Evolutionary conservation across 768 basidiomycete species (phyloP).

Genomic region (Hortiboletus campestris): DNA sequence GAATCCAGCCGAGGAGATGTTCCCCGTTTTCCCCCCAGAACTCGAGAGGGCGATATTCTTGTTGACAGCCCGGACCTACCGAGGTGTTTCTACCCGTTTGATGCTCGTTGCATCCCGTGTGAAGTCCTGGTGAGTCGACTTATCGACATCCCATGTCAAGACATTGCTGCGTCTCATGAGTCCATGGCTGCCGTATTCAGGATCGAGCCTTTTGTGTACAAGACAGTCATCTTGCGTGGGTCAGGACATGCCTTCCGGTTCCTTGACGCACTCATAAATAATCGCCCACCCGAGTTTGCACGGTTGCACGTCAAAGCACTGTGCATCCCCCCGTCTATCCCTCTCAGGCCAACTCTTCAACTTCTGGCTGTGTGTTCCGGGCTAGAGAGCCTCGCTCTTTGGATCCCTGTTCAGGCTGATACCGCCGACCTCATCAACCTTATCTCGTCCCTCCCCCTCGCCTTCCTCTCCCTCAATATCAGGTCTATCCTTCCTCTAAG

Average conservation of each 20-base stretch:
- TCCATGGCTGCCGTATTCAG: not conserved
- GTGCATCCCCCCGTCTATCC: conserved; percentile 17
- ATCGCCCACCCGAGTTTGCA: conserved; percentile 9
- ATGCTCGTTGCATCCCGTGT: conserved; percentile 19
- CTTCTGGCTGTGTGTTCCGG: conserved; percentile 12
- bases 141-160: not conserved
- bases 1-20: not conserved
- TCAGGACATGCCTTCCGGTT: conserved; percentile 9
- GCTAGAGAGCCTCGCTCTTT: conserved; percentile 16
- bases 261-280: conserved; percentile 2
- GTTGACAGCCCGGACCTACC: conserved; percentile 6
- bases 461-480: conserved; percentile 17
- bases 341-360: not conserved
- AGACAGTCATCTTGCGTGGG: conserved; percentile 14
- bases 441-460: conserved; percentile 13
- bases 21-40: conserved; percentile 18
- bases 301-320: conserved; percentile 12
- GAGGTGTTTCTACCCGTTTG: conserved; percentile 8
- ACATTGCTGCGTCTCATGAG: not conserved
- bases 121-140: conserved; percentile 14
- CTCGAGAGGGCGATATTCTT: conserved; percentile 21
- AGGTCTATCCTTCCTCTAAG: not conserved
- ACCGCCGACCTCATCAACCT: not conserved
- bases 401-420: conserved; percentile 7
- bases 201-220: conserved; percentile 23